Evolutionary conservation across 805 yeast species (phyloP).

Genomic region (Candida sanyiensis): DNA sequence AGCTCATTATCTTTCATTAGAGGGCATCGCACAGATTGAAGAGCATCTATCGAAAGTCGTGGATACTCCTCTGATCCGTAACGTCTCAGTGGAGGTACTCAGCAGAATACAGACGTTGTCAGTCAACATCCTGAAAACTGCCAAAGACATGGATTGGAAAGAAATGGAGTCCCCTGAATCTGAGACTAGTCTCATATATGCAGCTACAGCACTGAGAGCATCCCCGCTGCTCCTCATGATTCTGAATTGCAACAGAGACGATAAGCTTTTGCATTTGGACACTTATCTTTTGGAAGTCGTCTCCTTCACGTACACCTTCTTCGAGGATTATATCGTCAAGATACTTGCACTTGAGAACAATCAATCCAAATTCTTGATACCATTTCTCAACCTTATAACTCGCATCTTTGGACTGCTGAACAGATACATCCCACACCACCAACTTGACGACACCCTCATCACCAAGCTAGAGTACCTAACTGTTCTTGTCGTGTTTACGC

Average conservation of each 20-base stretch:
- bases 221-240: constrained; percentile 33
- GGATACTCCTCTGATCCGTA: constrained; percentile 11
- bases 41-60: constrained; percentile 18
- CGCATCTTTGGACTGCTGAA: constrained; percentile 18
- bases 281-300: constrained; percentile 37
- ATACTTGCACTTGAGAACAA: constrained; percentile 6
- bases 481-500: constrained; percentile 34
- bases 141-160: constrained; percentile 20
- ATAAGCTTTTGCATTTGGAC: constrained; percentile 42
- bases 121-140: constrained; percentile 24
- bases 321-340: constrained; percentile 28
- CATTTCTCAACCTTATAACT: constrained; percentile 9
- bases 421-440: constrained; percentile 14
- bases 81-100: constrained; percentile 24
- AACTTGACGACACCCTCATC: constrained; percentile 44
- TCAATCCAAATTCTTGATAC: background rate
- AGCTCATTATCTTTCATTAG: constrained; percentile 17
- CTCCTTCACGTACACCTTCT: constrained; percentile 31
- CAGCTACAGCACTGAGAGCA: constrained; percentile 14
- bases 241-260: constrained; percentile 35
- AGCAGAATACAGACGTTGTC: constrained; percentile 31
- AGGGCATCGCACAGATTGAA: constrained; percentile 21
- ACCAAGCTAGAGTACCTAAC: constrained; percentile 56
- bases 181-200: constrained; percentile 4
- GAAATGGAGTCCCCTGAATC: constrained; percentile 2